Conservation (phyloP, 2,329 filamentous ascomycete species). For the Emergomyces orientalis region DNA sequence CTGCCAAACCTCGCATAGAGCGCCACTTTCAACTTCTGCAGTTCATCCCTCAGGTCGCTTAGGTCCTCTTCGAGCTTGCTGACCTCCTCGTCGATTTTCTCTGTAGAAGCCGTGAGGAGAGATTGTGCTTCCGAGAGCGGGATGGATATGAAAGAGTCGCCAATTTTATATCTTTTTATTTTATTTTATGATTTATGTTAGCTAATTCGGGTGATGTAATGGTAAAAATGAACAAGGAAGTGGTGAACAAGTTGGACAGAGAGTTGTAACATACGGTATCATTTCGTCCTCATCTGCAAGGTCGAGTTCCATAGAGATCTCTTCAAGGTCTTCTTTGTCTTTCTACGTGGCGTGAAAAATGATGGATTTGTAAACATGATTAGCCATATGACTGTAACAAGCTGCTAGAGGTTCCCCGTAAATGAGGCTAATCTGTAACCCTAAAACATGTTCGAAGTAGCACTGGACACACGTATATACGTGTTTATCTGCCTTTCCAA, state of each 20-base stretch:
- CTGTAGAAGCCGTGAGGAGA: constrained; percentile 62
- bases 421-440: background rate
- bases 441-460: background rate
- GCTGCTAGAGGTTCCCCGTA: background rate
- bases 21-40: constrained; percentile 81
- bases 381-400: background rate
- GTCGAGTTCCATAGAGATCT: constrained; percentile 83
- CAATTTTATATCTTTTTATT: constrained; percentile 74
- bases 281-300: constrained; percentile 90
- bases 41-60: constrained; percentile 67
- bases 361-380: background rate
- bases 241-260: background rate
- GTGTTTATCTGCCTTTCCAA: background rate
- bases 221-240: background rate
- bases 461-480: background rate
- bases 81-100: constrained; percentile 68
- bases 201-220: constrained; percentile 6
- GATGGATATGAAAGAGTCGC: constrained; percentile 87
- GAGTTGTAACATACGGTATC: constrained; percentile 60
- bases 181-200: constrained; percentile 10
- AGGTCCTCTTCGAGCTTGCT: constrained; percentile 67
- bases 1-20: constrained; percentile 91
- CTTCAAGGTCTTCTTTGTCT: constrained; percentile 95
- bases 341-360: constrained; percentile 50
- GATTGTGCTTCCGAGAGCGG: constrained; percentile 78